Conservation (phyloP, 2,329 filamentous ascomycete genomes). For the Colletotrichum sp. region DNA sequence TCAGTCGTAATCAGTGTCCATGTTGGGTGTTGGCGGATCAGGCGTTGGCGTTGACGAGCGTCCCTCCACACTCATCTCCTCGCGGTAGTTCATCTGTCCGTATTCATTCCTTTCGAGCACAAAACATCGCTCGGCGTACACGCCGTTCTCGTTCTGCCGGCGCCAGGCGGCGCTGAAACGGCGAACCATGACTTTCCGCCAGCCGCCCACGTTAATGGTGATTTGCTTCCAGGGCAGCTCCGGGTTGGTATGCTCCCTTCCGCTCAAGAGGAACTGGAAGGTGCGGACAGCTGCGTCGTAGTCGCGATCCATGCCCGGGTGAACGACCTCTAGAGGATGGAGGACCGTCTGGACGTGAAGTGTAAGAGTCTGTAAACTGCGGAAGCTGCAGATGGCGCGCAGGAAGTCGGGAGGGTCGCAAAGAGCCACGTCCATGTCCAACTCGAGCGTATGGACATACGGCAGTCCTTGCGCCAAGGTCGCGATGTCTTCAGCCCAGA, state of each 20-base stretch:
- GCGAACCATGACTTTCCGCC: conserved; percentile 48
- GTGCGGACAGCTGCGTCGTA: conserved; percentile 36
- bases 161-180: conserved; percentile 45
- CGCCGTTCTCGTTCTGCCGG: conserved; percentile 40
- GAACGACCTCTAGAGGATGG: conserved; percentile 30
- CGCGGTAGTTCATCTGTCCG: conserved; percentile 14
- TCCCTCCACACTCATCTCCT: conserved; percentile 18
- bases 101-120: conserved; percentile 34
- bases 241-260: conserved; percentile 23
- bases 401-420: conserved; percentile 43
- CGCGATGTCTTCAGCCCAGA: conserved; percentile 36
- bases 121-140: conserved; percentile 53
- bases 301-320: conserved; percentile 37
- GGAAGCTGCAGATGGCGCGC: conserved; percentile 40
- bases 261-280: conserved; percentile 35
- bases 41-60: conserved; percentile 21
- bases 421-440: conserved; percentile 48
- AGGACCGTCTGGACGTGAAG: conserved; percentile 50
- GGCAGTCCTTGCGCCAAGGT: conserved; percentile 34
- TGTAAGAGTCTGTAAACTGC: conserved; percentile 40
- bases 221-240: conserved; percentile 40
- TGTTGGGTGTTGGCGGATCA: conserved; percentile 8
- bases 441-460: conserved; percentile 43
- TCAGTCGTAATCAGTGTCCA: conserved; percentile 4
- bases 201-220: conserved; percentile 53